These are phyloP conservation scores for Paraphaeosphaeria sporulosa DNA, from an alignment of 2,329 filamentous ascomycete genomes.

Conservation along the genomic window DNA sequence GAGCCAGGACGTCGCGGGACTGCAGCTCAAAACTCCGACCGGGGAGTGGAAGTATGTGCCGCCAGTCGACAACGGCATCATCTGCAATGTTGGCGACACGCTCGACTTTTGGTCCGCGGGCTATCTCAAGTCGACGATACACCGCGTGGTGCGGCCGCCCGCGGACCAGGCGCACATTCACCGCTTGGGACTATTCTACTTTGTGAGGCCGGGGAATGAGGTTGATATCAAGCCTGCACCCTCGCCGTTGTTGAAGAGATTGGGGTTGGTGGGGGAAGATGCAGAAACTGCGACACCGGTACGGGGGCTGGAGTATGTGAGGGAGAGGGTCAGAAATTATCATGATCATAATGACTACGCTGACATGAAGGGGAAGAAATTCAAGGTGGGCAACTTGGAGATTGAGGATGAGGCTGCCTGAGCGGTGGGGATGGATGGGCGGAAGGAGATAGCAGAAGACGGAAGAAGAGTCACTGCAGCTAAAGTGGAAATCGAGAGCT, in stretches of 20 bases:
- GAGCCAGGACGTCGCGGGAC: conserved; percentile 56
- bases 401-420: conserved; percentile 50
- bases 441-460: too few species aligned
- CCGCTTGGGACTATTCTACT: conserved; percentile 52
- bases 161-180: conserved; percentile 47
- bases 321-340: conserved; percentile 52
- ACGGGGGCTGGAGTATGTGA: conserved; percentile 51
- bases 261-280: conserved; percentile 34
- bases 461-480: too few species aligned
- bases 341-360: conserved; percentile 51
- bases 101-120: conserved; percentile 51
- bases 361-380: conserved; percentile 50
- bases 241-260: conserved; percentile 43
- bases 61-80: conserved; percentile 56
- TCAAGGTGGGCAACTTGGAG: conserved; percentile 51
- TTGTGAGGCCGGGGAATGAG: conserved; percentile 50
- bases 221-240: conserved; percentile 48
- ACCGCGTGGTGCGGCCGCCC: conserved; percentile 59
- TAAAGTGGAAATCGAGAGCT: too few species aligned
- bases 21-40: conserved; percentile 56
- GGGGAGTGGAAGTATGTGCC: conserved; percentile 59
- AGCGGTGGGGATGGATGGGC: neutral
- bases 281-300: conserved; percentile 37
- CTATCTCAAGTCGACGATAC: conserved; percentile 59
- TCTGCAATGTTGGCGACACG: conserved; percentile 58